Evolutionary conservation across 768 basidiomycete genomes (phyloP), one percentile per base, ranked within the genome.

Genomic region (Psilocybe tampanensis): DNA sequence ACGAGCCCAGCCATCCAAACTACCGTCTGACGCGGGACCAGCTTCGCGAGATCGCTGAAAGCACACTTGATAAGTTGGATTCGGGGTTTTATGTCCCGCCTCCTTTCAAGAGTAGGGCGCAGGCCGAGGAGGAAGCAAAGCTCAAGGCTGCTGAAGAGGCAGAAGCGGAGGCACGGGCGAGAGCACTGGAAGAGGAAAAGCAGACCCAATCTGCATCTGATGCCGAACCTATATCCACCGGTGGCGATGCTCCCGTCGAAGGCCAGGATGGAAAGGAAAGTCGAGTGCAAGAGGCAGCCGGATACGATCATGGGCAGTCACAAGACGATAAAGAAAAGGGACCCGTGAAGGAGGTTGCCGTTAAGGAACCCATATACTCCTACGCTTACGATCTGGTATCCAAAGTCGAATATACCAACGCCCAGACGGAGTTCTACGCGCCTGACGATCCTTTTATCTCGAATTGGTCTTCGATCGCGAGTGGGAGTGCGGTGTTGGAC

Each of bases 21-120:
- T 64, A 64, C 47, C 64, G 61, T 8, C 59, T 69, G 1, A 64
- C 68, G n/a, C 60, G 66, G n/a, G 64, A 61, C 5, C 59, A 63
- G 2, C 57, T 69, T 21, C 60, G 62, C 21, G 64, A 64, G 17
- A 43, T 69, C 24, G 68, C 68, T 9, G 54, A 41, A 0, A 21
- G 29, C 1, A 69, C 68, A 2, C 58, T 69, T n/a, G 45, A 56
- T 17, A 55, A 56, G 43, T 47, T 69, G 7, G 66, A 67, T 24
- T 49, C 60, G 43, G 68, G 68, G 23, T 57, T 44, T n/a, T 69
- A 69, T 49, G 43, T 47, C 6, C 65, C 62, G 13, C 65, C 61
- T 17, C 23, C 26, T 29, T 24, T 47, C n/a, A 17, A 17, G 22
- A 24, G 19, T 1, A 32, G 13, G 15, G 26, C 22, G 5, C 21